Evolutionary conservation across 2,329 filamentous ascomycete species (phyloP).

Genomic region (Lachnellula hyalina): DNA sequence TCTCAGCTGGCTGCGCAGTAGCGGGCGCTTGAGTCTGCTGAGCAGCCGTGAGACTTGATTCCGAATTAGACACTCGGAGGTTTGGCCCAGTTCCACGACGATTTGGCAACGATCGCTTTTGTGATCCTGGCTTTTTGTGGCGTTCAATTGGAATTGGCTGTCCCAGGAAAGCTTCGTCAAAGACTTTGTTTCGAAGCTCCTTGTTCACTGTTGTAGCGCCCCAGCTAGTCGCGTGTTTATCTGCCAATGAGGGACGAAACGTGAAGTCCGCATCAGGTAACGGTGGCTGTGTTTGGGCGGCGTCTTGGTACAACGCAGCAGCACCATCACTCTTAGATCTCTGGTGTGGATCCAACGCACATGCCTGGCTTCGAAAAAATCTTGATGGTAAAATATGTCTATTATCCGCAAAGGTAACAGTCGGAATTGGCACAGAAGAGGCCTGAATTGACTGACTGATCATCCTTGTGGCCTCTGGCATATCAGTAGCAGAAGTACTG

Average conservation of each 20-base stretch:
- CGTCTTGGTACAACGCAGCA: constrained; percentile 33
- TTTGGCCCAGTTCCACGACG: constrained; percentile 41
- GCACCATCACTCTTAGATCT: constrained; percentile 21
- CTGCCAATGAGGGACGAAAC: constrained; percentile 43
- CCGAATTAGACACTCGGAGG: constrained; percentile 28
- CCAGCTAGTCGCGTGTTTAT: constrained; percentile 65
- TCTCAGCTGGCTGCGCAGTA: constrained; percentile 37
- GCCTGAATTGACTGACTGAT: constrained; percentile 73
- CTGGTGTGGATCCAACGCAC: constrained; percentile 30
- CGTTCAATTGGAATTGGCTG: constrained; percentile 77
- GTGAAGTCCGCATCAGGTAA: constrained; percentile 13
- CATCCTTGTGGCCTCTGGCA: constrained; percentile 39
- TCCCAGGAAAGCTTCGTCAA: constrained; percentile 85
- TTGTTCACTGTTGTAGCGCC: constrained; percentile 90
- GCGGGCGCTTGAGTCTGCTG: constrained; percentile 14
- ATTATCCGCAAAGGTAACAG: constrained; percentile 92
- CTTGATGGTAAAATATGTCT: constrained; percentile 86
- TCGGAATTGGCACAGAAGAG: constrained; percentile 63
- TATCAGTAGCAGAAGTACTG: constrained; percentile 25
- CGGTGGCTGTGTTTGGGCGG: constrained; percentile 16
- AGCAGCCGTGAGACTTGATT: constrained; percentile 27
- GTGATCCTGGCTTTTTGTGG: constrained; percentile 59
- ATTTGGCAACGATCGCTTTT: constrained; percentile 57
- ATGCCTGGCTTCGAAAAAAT: constrained; percentile 59
- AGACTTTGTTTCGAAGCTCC: constrained; percentile 80